A percentile compares a stretch with the other conserved stretches of the same genome.
Conservation (phyloP, 2,329 filamentous ascomycete genomes). For the Pyrenophora seminiperda region DNA sequence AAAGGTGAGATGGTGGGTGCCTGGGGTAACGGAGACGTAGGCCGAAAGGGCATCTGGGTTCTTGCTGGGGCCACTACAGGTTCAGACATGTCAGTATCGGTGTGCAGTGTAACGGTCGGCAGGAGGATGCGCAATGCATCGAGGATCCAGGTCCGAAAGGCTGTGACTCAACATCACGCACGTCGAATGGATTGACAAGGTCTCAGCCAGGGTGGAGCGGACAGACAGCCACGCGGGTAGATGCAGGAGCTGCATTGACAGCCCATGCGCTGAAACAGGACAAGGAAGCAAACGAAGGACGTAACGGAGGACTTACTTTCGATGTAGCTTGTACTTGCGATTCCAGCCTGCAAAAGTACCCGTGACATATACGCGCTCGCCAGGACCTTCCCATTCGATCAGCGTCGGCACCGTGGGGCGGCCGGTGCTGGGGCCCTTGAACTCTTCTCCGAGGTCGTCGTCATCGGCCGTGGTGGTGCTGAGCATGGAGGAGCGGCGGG, state of each 20-base stretch:
- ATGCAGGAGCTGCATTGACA: constrained; percentile 11
- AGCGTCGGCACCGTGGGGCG: constrained; percentile 80
- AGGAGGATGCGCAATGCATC: constrained; percentile 10
- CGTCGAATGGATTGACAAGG: constrained; percentile 22
- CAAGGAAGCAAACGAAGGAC: constrained; percentile 33
- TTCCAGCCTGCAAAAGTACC: constrained; percentile 98
- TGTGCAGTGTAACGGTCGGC: constrained; percentile 40
- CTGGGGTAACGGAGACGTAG: constrained; percentile 81
- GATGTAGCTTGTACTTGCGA: constrained; percentile 85
- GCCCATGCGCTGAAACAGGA: constrained; percentile 19
- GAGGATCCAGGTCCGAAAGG: constrained; percentile 6
- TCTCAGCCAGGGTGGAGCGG: constrained; percentile 20
- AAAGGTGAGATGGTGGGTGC: constrained; percentile 96
- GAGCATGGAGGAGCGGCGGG: constrained; percentile 60
- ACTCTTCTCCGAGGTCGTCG: constrained; percentile 65
- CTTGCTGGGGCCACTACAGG: constrained; percentile 47
- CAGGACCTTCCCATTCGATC: constrained; percentile 82
- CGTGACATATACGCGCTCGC: constrained; percentile 93
- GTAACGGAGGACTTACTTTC: constrained; percentile 80
- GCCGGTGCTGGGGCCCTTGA: constrained; percentile 65
- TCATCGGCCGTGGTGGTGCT: constrained; percentile 71
- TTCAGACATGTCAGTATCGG: constrained; percentile 32
- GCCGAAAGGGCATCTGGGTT: constrained; percentile 70
- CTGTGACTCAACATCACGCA: constrained; percentile 2
- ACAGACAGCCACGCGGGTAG: constrained; percentile 32